Conservation (phyloP, 305 asterid species). For the Fraxinus greggii region DNA sequence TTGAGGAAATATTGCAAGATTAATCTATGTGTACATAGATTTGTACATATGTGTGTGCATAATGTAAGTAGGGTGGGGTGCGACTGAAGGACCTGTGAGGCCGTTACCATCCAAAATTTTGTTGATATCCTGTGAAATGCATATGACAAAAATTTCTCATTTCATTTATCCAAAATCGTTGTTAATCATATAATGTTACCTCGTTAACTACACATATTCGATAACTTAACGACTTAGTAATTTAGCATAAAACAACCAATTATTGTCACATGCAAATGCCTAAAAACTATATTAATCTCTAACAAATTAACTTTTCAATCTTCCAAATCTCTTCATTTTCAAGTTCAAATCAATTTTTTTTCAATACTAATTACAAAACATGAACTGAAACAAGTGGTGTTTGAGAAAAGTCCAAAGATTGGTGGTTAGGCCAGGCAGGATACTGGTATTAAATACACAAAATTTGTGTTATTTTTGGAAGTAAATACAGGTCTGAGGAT, state of each 20-base stretch:
- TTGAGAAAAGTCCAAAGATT: not conserved
- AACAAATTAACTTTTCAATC: not conserved
- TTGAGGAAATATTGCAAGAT: too few relatives aligned
- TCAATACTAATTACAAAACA: not conserved
- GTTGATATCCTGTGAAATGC: not conserved
- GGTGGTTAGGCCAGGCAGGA: not conserved
- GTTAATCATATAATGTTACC: not conserved
- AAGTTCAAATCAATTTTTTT: not conserved
- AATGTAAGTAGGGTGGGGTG: too few relatives aligned
- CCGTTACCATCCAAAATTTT: not conserved
- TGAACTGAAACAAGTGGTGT: not conserved
- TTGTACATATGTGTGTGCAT: too few relatives aligned
- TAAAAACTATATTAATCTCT: not conserved
- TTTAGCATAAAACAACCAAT: not conserved
- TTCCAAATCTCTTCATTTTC: not conserved
- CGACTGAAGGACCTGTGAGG: too few relatives aligned
- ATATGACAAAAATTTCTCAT: not conserved
- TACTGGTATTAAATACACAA: not conserved
- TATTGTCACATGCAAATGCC: not conserved
- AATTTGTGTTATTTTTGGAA: not conserved
- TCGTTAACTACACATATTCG: not conserved
- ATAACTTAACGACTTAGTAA: not conserved
- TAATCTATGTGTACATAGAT: too few relatives aligned
- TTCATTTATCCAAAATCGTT: not conserved
- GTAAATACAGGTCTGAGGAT: conserved; percentile 3